Evolutionary conservation across 768 basidiomycete species (phyloP), one percentile per base, ranked within the genome.

Genomic region (Russula earlei): DNA sequence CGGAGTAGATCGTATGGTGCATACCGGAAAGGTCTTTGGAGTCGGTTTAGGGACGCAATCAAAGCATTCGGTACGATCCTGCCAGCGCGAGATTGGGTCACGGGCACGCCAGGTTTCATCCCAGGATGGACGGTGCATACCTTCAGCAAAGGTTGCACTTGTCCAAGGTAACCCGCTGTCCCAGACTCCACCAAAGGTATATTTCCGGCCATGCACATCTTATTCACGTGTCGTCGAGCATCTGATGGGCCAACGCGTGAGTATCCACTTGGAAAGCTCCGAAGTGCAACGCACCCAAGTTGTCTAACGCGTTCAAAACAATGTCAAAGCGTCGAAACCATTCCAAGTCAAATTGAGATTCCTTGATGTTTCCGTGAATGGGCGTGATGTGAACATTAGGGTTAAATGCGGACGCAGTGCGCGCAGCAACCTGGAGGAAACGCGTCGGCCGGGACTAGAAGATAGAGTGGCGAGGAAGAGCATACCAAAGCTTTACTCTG

Each of bases 1-100:
- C 0, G 96, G 96, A 0, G 96, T 98, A 2, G 91, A 91, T 37
- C 95, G 84, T 62, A 99, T 98, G 0, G 96, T 98, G 68, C 96
- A 99, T 10, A 98, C 94, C 0, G 96, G 94, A 67, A 91, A 98
- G 0, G 91, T 87, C 67, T 93, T 98, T 0, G 93, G 92, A 0
- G 88, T 87, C 1, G 87, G 85, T 67, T 98, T 97, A 5, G 86
- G 81, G n/a, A 90, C 77, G 63, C 96, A 99, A 66, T 97, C 94
- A 65, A 94, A 98, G 70, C 96, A 99, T 66, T 97, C 94, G 1
- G 91, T 89, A 25, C 75, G 74, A 65, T 92, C 87, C 91, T 95
- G 59, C 29, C 55, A 29, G 34, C 19, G 38, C 14, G 24, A 20
- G 20, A 20, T 42, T 38, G n/a, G 24, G 19, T 41, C 12, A 49